phyloP scores from a whole-genome alignment of 2,329 filamentous ascomycete species.

The Fusarium cicatricum region DNA sequence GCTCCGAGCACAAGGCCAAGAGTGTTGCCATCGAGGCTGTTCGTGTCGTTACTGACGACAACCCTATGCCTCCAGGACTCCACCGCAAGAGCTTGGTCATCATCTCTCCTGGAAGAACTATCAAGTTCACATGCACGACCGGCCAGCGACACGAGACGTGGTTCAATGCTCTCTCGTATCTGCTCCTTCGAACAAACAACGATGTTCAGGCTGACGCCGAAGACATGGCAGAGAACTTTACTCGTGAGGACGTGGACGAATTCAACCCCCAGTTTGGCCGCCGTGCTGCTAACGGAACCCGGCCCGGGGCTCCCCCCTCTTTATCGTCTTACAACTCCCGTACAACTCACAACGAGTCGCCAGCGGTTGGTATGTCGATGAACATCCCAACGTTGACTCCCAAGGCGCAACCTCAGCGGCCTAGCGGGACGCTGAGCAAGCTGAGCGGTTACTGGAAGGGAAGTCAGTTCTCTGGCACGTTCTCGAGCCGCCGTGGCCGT shows the following conservation, averaged over 20 bases:
- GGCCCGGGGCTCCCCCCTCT: conserved; percentile 67
- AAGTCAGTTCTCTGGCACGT: conserved; percentile 57
- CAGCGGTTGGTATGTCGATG: conserved; percentile 58
- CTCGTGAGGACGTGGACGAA: conserved; percentile 73
- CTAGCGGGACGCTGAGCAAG: conserved; percentile 61
- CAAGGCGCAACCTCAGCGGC: conserved; percentile 51
- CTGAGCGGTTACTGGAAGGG: conserved; percentile 67
- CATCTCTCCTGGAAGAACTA: conserved; percentile 83
- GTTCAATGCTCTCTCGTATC: conserved; percentile 96
- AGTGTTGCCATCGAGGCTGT: conserved; percentile 94
- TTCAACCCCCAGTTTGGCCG: conserved; percentile 75
- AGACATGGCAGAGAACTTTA: conserved; percentile 64
- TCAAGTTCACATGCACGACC: conserved; percentile 95
- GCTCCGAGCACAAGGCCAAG: conserved; percentile 79
- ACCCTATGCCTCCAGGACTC: conserved; percentile 91
- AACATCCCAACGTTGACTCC: conserved; percentile 66
- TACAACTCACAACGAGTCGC: conserved; percentile 72
- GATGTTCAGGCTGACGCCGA: conserved; percentile 70
- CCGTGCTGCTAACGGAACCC: conserved; percentile 49
- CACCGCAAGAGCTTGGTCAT: conserved; percentile 94
- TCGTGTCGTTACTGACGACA: conserved; percentile 90
- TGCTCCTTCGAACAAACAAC: conserved; percentile 78
- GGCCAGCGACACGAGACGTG: conserved; percentile 96
- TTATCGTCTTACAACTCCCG: conserved; percentile 84
- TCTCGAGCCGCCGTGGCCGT: conserved; percentile 63